Evolutionary conservation across 169 alveolate species (phyloP).

Genomic region (Cryptosporidium meleagridis): DNA sequence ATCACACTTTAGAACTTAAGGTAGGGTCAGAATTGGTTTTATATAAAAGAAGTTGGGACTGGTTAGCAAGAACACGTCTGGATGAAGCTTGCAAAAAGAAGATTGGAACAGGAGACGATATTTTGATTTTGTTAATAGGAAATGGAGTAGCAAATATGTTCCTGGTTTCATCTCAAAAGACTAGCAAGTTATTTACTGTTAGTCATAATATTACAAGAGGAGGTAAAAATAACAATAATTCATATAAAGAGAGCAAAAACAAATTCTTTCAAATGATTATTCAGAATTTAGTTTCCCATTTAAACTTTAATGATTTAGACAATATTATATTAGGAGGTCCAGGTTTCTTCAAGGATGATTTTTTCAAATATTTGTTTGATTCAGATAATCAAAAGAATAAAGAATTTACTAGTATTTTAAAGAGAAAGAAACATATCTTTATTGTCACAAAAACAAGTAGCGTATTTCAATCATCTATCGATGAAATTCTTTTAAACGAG

Average conservation of each 20-base stretch:
- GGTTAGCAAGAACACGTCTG: slow-evolving; percentile 41
- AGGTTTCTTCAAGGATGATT: slow-evolving; percentile 56
- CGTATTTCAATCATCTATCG: slow-evolving; percentile 41
- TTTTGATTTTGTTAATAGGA: slow-evolving; percentile 34
- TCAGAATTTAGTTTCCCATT: slow-evolving; percentile 17
- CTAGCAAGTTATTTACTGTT: slow-evolving; percentile 18
- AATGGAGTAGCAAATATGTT: slow-evolving; percentile 63
- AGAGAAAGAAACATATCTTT: slow-evolving; percentile 43
- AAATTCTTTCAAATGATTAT: slow-evolving; percentile 46
- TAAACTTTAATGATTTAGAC: slow-evolving; percentile 43
- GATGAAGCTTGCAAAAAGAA: slow-evolving; percentile 24
- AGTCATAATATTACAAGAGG: slow-evolving; percentile 54
- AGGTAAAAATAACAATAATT: neutral
- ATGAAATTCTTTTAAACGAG: slow-evolving; percentile 27
- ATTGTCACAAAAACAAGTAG: slow-evolving; percentile 26
- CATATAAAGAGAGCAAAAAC: slow-evolving; percentile 45
- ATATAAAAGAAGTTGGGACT: slow-evolving; percentile 64
- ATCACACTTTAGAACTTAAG: slow-evolving; percentile 57
- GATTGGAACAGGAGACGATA: slow-evolving; percentile 24
- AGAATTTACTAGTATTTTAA: neutral
- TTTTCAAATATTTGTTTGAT: slow-evolving; percentile 14
- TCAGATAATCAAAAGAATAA: neutral
- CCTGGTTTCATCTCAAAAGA: slow-evolving; percentile 22
- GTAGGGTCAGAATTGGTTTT: slow-evolving; percentile 49
- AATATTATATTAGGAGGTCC: slow-evolving; percentile 62